Base-by-base conservation (phyloP, 2,329 filamentous ascomycete species). In the Monilinia fructicola region DNA sequence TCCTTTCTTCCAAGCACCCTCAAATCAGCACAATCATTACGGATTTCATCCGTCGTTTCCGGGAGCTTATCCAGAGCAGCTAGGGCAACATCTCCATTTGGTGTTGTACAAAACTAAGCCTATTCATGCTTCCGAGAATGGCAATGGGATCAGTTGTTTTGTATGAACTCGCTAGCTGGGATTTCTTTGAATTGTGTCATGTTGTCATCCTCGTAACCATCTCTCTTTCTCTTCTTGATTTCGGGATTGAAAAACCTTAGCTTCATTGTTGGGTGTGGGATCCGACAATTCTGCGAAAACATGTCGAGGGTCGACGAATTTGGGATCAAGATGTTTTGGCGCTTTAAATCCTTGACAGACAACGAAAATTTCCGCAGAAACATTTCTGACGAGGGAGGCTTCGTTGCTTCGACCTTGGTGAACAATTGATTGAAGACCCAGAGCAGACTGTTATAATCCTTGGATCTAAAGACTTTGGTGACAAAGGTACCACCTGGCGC, bases 341-440 rank as follows among this genome's bases (percentile, higher is more conserved):
- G 94, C 94, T 80, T 97, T 98, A 83, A 88, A 99, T 26, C 94
- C 95, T 71, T 90, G 87, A 79, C 94, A 98, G 44, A 99, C 95
- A 70, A 98, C 94, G 81, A 99, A 99, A 52, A 98, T 98, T 82
- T 99, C 95, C 71, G 95, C 95, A 10, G 93, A 97, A 63, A 99
- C 94, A 75, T 96, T 97, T 82, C 95, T 86, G 11, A 97, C 0
- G 93, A 96, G 0, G 95, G 95, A 4, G 95, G 95, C 79, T 99
- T 99, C 6, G 95, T 99, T 59, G 96, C 94, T 77, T 99, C 94
- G 70, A 99, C 95, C 72, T 95, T 96, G 58, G 85, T 85, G 81
- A 99, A 99, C 0, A 99, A 84, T 78, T 99, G 95, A 77, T 97
- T 97, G 82, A 98, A 93, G 44, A 98, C 93, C 95, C 95, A 99